These are phyloP conservation scores for Aquilaria sinensis DNA, from an alignment of 345 rosid species.

Conservation along the genomic window DNA sequence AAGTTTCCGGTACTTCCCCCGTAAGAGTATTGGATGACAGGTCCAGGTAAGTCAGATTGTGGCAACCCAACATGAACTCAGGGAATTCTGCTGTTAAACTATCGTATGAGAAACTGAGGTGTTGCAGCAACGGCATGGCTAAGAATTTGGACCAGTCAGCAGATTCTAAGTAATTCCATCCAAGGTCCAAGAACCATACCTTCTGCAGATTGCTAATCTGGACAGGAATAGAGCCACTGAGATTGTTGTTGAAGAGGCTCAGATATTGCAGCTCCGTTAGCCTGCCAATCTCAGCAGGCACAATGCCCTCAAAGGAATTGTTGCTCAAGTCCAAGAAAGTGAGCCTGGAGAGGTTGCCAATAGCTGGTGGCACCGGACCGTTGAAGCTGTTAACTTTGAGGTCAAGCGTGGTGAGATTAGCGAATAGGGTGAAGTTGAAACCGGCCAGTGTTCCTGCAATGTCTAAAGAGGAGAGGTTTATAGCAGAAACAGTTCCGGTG, in stretches of 20 bases:
- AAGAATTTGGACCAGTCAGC: conserved; percentile 53
- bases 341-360: conserved; percentile 34
- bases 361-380: conserved; percentile 27
- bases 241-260: conserved; percentile 33
- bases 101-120: conserved; percentile 36
- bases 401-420: conserved; percentile 35
- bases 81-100: conserved; percentile 35
- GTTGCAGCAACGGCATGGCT: conserved; percentile 35
- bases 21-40: conserved; percentile 35
- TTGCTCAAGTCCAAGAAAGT: conserved; percentile 34
- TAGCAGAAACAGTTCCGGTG: conserved; percentile 23
- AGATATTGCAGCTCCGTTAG: conserved; percentile 36
- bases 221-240: conserved; percentile 39
- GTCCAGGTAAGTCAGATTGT: conserved; percentile 47
- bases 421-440: conserved; percentile 44
- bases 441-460: conserved; percentile 31
- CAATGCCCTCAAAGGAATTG: conserved; percentile 27
- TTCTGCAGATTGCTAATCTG: conserved; percentile 42
- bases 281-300: conserved; percentile 35
- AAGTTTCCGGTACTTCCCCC: conserved; percentile 41
- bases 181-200: conserved; percentile 44
- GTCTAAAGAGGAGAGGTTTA: conserved; percentile 30
- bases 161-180: conserved; percentile 41
- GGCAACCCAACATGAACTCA: conserved; percentile 30
- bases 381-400: conserved; percentile 22